Evolutionary conservation across 352 stramenopile species (phyloP).

Genomic region (Blastocystis sp.): DNA sequence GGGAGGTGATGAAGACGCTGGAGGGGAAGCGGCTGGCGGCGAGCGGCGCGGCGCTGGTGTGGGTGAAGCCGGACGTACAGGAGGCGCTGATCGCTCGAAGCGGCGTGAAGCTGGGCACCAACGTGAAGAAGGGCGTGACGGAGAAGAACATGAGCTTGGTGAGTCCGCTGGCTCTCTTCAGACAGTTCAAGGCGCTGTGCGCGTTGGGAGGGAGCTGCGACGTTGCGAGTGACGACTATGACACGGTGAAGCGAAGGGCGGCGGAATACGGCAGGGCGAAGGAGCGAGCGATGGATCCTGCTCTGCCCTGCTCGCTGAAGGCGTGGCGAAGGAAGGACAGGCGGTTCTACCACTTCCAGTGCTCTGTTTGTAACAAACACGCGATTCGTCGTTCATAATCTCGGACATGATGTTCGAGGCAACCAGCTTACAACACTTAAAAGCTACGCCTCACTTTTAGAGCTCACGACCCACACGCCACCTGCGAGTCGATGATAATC

Average conservation of each 20-base stretch:
- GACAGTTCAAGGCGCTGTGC: constrained; percentile 1
- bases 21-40: constrained; percentile 26
- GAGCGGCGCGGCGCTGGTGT: constrained; percentile 10
- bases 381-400: constrained; percentile 57
- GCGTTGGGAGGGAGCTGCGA: neutral
- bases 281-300: neutral
- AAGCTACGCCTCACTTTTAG: neutral
- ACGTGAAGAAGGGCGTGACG: constrained; percentile 53
- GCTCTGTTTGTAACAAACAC: constrained; percentile 19
- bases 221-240: neutral
- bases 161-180: constrained; percentile 5
- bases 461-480: neutral
- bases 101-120: constrained; percentile 45
- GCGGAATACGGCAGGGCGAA: neutral
- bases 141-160: constrained; percentile 32
- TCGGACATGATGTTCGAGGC: constrained; percentile 38
- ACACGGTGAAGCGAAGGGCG: neutral
- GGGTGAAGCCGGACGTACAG: neutral
- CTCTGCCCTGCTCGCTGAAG: neutral
- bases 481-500: constrained; percentile 45
- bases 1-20: constrained; percentile 44
- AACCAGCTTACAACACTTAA: constrained; percentile 29
- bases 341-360: neutral
- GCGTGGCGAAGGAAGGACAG: neutral
- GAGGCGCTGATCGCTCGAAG: constrained; percentile 35